Conservation (phyloP, 2,329 filamentous ascomycete species). For the Fusarium beomiforme region DNA sequence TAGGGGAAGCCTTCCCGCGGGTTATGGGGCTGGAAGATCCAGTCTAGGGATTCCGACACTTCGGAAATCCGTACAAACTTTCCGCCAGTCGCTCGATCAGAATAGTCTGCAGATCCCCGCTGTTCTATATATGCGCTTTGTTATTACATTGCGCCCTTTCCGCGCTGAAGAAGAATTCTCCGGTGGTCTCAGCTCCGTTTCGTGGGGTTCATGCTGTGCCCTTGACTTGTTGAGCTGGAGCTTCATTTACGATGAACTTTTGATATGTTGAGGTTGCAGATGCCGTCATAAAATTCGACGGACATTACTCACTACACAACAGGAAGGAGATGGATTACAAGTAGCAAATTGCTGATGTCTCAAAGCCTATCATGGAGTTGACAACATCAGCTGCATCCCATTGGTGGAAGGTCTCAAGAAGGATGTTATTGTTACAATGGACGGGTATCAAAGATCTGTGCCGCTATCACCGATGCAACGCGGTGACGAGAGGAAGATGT, state of each 20-base stretch:
- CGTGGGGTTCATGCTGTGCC: not conserved
- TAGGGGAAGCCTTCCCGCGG: not conserved
- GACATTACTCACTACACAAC: not conserved
- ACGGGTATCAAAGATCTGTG: not conserved
- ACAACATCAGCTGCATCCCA: too few species aligned
- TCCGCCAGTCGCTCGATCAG: not conserved
- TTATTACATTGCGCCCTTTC: not conserved
- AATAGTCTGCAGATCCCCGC: not conserved
- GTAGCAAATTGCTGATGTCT: not conserved
- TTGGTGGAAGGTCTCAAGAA: not conserved
- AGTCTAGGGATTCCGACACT: not conserved
- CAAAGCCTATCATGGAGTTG: not conserved
- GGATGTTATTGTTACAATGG: not conserved
- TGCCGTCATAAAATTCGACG: not conserved
- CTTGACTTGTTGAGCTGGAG: not conserved
- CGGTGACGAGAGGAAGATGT: not conserved
- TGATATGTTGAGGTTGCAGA: not conserved
- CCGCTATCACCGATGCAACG: not conserved
- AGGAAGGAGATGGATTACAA: not conserved
- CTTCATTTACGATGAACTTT: not conserved
- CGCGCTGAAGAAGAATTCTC: not conserved
- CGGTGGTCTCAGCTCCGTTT: not conserved
- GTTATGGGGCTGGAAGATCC: not conserved
- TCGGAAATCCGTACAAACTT: not conserved
- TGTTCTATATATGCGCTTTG: not conserved